Evolutionary conservation across 2,329 filamentous ascomycete genomes (phyloP).

Genomic region (Trichoderma sp.): DNA sequence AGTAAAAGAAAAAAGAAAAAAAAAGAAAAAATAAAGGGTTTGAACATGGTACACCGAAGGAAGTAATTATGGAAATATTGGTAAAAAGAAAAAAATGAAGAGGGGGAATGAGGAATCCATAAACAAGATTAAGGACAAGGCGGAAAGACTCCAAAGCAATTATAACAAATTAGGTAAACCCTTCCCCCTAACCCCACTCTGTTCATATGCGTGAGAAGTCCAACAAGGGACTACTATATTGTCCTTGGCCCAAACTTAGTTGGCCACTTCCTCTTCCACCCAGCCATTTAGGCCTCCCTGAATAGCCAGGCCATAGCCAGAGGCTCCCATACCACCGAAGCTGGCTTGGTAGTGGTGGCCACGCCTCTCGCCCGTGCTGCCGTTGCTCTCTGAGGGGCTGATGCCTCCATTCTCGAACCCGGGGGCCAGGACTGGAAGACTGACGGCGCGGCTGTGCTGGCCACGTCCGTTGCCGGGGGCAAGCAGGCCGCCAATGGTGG

Average conservation of each 20-base stretch:
- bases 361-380: constrained; percentile 56
- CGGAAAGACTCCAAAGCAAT: constrained; percentile 37
- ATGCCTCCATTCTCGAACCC: constrained; percentile 62
- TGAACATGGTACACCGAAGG: constrained; percentile 23
- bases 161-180: constrained; percentile 46
- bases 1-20: neutral
- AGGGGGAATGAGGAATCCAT: constrained; percentile 22
- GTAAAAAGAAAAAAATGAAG: constrained; percentile 21
- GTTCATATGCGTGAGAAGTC: constrained; percentile 27
- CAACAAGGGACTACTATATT: neutral
- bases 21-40: neutral
- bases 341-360: constrained; percentile 68
- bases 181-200: constrained; percentile 28
- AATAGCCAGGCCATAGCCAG: constrained; percentile 62
- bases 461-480: constrained; percentile 66
- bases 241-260: constrained; percentile 43
- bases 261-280: constrained; percentile 67
- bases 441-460: constrained; percentile 79
- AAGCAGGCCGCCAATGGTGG: constrained; percentile 74
- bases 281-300: constrained; percentile 66
- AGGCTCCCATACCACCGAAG: constrained; percentile 59
- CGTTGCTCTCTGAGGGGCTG: constrained; percentile 50
- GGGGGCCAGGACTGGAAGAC: constrained; percentile 72
- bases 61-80: constrained; percentile 21
- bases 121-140: constrained; percentile 28